These are phyloP conservation scores for Candida namnaoensis DNA, from an alignment of 805 yeast genomes.

Conservation along the genomic window DNA sequence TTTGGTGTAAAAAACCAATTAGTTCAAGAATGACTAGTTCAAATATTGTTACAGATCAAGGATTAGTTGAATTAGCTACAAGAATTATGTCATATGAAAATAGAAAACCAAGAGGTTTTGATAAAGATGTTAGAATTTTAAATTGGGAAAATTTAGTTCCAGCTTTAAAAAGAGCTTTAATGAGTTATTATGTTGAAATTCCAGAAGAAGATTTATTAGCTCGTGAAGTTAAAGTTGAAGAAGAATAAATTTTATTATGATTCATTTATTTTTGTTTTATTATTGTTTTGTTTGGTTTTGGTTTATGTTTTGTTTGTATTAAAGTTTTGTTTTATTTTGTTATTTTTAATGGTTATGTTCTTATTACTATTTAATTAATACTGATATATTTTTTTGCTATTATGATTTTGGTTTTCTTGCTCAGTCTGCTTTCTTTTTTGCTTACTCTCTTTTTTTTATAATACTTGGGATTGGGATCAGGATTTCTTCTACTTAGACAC, in stretches of 20 bases:
- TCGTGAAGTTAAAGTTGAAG: too few relatives aligned
- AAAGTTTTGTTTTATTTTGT: too few relatives aligned
- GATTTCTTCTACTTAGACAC: too few relatives aligned
- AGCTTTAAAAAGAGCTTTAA: slow-evolving; percentile 55
- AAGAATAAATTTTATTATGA: neutral
- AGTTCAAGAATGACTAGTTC: slow-evolving; percentile 25
- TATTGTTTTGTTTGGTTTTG: too few relatives aligned
- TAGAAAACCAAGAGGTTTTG: slow-evolving; percentile 61
- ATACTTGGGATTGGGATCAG: too few relatives aligned
- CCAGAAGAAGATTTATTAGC: slow-evolving; percentile 21
- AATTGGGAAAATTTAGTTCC: slow-evolving; percentile 53
- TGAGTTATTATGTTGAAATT: slow-evolving; percentile 54
- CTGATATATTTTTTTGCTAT: too few relatives aligned
- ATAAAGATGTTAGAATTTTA: slow-evolving; percentile 56
- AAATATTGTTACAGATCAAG: slow-evolving; percentile 20
- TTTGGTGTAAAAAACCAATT: slow-evolving; percentile 56
- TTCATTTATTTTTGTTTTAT: neutral
- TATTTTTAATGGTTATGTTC: too few relatives aligned
- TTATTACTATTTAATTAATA: too few relatives aligned
- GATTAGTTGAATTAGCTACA: slow-evolving; percentile 47
- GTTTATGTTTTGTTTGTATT: too few relatives aligned
- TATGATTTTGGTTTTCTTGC: too few relatives aligned
- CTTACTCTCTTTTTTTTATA: too few relatives aligned
- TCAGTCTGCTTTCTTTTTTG: too few relatives aligned
- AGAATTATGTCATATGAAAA: slow-evolving; percentile 56